Conservation (phyloP, 768 basidiomycete species). For the Leccinum subtestaceum region DNA sequence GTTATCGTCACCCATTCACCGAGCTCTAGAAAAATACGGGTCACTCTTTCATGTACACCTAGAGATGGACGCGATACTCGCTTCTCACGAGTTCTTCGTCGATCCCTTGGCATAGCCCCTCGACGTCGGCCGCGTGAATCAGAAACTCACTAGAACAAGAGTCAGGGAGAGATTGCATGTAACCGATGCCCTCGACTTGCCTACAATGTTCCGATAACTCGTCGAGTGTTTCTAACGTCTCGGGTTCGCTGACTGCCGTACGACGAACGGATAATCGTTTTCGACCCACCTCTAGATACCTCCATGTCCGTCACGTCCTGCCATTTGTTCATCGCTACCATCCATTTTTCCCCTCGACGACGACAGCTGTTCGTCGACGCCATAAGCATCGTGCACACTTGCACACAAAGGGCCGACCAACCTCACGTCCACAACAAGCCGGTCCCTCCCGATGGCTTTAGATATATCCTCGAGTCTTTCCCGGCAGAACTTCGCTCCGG, state of each 20-base stretch:
- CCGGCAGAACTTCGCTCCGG: conserved; percentile 72
- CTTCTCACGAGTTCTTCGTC: conserved; percentile 85
- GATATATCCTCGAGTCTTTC: conserved; percentile 66
- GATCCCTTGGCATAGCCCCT: conserved; percentile 94
- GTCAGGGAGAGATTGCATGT: conserved; percentile 12
- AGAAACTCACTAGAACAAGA: conserved; percentile 74
- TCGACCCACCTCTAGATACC: conserved; percentile 66
- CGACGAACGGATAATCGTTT: background rate
- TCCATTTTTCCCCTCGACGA: conserved; percentile 70
- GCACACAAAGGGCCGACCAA: conserved; percentile 29
- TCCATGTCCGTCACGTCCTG: conserved; percentile 94
- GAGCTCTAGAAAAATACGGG: conserved; percentile 49
- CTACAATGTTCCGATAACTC: conserved; percentile 80
- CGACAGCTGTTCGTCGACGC: conserved; percentile 63
- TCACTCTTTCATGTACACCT: conserved; percentile 7
- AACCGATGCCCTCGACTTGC: conserved; percentile 34
- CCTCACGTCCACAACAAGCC: conserved; percentile 94
- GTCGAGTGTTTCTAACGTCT: conserved; percentile 67
- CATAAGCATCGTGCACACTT: background rate
- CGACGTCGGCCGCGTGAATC: conserved; percentile 97
- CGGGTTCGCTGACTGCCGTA: background rate
- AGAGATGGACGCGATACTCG: conserved; percentile 35
- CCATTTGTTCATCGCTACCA: conserved; percentile 99
- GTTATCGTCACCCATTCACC: conserved; percentile 91
- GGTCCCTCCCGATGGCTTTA: conserved; percentile 71